Evolutionary conservation across 768 basidiomycete genomes (phyloP).

Genomic region (Boletus eberwhitei): DNA sequence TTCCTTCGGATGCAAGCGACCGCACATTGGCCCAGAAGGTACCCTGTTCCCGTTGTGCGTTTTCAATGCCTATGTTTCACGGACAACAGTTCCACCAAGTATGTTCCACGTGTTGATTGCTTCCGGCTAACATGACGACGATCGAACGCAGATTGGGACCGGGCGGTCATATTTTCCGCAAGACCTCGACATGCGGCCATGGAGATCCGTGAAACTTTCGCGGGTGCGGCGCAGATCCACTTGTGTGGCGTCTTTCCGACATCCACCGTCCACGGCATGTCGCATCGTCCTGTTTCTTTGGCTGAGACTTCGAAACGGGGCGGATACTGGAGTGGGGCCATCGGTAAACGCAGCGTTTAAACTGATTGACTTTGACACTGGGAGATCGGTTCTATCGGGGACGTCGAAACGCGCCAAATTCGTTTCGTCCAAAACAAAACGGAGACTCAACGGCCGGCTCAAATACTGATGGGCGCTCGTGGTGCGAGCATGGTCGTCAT

Average conservation of each 20-base stretch:
- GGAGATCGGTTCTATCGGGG: conserved; percentile 10
- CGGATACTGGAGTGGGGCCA: not conserved
- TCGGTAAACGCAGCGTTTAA: conserved; percentile 21
- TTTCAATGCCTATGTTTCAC: conserved; percentile 12
- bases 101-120: conserved; percentile 17
- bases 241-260: conserved; percentile 3
- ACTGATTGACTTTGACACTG: conserved; percentile 22
- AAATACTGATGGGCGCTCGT: conserved; percentile 13
- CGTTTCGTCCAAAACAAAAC: conserved; percentile 6
- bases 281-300: conserved; percentile 16
- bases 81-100: not conserved
- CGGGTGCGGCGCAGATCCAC: conserved; percentile 16
- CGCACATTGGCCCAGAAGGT: not conserved
- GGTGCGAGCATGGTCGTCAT: conserved; percentile 1
- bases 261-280: conserved; percentile 9
- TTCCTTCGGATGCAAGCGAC: not conserved
- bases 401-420: conserved; percentile 23
- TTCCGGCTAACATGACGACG: not conserved
- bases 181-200: not conserved
- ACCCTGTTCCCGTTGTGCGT: not conserved
- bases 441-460: conserved; percentile 15
- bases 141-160: not conserved
- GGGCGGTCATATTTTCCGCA: not conserved
- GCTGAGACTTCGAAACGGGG: conserved; percentile 25
- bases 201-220: conserved; percentile 19